phyloP scores from a whole-genome alignment of 345 rosid genomes.

The Microcos paniculata region DNA sequence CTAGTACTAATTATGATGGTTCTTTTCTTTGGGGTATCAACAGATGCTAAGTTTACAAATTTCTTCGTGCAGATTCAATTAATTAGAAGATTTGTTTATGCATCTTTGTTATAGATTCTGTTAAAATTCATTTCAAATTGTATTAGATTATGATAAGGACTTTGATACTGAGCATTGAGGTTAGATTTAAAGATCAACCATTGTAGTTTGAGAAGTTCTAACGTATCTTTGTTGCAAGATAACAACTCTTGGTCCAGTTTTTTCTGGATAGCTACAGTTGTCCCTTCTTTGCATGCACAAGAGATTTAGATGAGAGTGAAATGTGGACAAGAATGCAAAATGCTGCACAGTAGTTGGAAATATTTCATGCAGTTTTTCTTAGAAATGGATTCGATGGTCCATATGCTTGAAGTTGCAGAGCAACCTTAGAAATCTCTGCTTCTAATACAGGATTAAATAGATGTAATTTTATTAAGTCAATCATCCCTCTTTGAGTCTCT shows the following conservation, averaged over 20 bases:
- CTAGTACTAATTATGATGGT: background rate
- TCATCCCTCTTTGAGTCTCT: background rate
- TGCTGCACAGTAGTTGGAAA: slow-evolving; percentile 4
- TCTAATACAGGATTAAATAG: background rate
- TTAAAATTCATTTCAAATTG: background rate
- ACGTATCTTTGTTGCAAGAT: background rate
- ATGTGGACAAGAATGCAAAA: too few relatives aligned
- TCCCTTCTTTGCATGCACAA: background rate
- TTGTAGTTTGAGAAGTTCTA: background rate
- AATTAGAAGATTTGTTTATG: background rate
- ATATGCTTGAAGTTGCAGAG: background rate
- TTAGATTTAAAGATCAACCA: background rate
- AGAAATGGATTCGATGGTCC: background rate
- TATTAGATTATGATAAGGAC: background rate
- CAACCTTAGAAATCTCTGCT: background rate
- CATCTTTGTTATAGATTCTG: slow-evolving; percentile 8
- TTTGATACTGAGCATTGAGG: background rate
- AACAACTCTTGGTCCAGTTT: background rate
- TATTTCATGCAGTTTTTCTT: background rate
- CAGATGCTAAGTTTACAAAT: background rate
- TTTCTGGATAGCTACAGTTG: background rate
- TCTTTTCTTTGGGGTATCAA: slow-evolving; percentile 9
- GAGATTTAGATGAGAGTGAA: background rate
- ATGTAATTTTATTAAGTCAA: background rate
- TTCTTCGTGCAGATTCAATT: background rate